Percentiles rank a stretch among this genome's conserved stretches.
Conservation (phyloP, 2,329 filamentous ascomycete genomes). For the Talaromyces marneffei region DNA sequence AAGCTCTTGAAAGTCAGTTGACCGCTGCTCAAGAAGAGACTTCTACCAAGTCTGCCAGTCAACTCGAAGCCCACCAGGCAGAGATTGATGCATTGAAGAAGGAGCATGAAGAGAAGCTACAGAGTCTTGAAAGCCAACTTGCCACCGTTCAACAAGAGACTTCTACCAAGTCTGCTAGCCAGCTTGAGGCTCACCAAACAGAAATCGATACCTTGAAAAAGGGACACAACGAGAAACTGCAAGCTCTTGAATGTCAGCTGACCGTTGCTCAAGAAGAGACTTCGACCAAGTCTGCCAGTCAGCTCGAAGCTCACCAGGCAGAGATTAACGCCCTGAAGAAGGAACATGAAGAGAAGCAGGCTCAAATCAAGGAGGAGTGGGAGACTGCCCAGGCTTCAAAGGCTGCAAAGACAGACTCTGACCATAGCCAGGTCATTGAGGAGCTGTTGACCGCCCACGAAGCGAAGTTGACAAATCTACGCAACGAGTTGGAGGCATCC, state of each 20-base stretch:
- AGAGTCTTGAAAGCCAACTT: constrained; percentile 20
- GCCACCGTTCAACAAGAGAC: constrained; percentile 19
- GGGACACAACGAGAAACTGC: constrained; percentile 27
- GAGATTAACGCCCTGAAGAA: constrained; percentile 32
- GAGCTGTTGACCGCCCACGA: constrained; percentile 37
- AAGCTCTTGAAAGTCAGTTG: constrained; percentile 22
- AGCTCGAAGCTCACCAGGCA: constrained; percentile 17
- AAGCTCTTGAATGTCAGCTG: constrained; percentile 21
- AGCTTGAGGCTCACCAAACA: constrained; percentile 24
- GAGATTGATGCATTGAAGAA: constrained; percentile 17
- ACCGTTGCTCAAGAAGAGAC: constrained; percentile 17
- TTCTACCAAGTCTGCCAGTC: background rate
- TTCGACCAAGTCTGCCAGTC: background rate
- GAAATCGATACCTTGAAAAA: constrained; percentile 32
- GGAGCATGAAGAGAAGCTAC: background rate
- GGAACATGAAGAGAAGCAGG: constrained; percentile 29
- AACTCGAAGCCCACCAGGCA: constrained; percentile 18
- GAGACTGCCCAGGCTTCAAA: constrained; percentile 31
- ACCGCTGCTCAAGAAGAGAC: constrained; percentile 17
- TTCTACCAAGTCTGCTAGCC: constrained; percentile 25
- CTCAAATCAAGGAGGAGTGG: constrained; percentile 33
- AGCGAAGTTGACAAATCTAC: constrained; percentile 33
- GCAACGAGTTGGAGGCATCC: constrained; percentile 31
- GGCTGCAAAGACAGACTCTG: constrained; percentile 31
- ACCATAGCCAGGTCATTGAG: constrained; percentile 37